Conservation (phyloP, 768 basidiomycete genomes). For the Pleurotus salmoneostramineus region DNA sequence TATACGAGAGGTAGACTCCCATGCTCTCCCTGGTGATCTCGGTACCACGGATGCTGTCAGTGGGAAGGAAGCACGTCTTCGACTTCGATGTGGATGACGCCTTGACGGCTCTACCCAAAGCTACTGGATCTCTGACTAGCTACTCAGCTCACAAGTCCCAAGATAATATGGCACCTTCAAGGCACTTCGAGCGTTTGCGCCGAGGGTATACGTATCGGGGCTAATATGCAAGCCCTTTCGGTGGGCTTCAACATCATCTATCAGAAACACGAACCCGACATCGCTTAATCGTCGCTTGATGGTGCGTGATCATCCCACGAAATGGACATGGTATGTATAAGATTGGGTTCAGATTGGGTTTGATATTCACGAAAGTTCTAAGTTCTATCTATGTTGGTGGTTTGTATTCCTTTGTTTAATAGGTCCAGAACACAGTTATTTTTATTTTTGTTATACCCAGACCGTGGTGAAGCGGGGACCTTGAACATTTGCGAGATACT, state of each 20-base stretch:
- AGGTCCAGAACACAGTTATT: not conserved
- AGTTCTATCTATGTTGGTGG: not conserved
- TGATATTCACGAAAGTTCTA: constrained; percentile 5
- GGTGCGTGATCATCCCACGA: too few relatives aligned
- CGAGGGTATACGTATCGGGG: not conserved
- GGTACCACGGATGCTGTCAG: constrained; percentile 1
- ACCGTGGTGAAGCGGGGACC: too few relatives aligned
- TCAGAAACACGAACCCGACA: not conserved
- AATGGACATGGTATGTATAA: not conserved
- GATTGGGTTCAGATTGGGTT: constrained; percentile 7
- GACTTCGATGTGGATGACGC: not conserved
- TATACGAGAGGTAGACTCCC: not conserved
- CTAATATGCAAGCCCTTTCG: not conserved
- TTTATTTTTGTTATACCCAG: too few relatives aligned
- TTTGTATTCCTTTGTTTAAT: not conserved
- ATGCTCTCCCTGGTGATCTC: constrained; percentile 1
- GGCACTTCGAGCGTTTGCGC: not conserved
- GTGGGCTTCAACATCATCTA: not conserved
- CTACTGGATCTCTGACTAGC: too few relatives aligned
- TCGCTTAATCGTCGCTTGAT: not conserved
- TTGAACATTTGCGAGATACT: too few relatives aligned
- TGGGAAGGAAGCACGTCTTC: not conserved
- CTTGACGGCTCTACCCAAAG: not conserved
- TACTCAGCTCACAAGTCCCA: not conserved
- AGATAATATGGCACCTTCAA: not conserved